Base-by-base conservation (phyloP, 106 monocot species). In the Allium cepa region DNA sequence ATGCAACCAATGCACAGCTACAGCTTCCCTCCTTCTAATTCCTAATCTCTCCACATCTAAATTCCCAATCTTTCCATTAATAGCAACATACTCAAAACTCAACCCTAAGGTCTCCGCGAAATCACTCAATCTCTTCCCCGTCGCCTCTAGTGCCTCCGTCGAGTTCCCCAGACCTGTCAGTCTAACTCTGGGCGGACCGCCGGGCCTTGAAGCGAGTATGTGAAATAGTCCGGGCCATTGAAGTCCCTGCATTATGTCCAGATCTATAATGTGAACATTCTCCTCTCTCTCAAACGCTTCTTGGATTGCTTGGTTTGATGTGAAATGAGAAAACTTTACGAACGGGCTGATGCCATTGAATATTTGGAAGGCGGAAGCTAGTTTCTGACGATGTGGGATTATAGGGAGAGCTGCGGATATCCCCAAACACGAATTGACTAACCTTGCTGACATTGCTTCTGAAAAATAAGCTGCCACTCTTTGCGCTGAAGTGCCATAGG, bases 391-490 rank as follows among this genome's bases (percentile, higher is more conserved):
- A 75, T 90, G 76, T 8, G 77, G 69, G 16, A 53, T 18, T 12
- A 66, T 47, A 2, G 88, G 88, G 9, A 97, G 75, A 8, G 97
- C 86, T 0, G 92, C 84, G 80, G 84, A 92, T 27, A 90, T 79
- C 47, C 89, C 92, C 13, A 97, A 84, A 74, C 89, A 97, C 26
- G 97, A 86, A 82, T 81, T 85, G 9, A 97, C 79, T 45, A 97
- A 73, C 9, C 97, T 92, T 2, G 87, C 84, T 7, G 92, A 92
- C 97, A 97, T 97, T 68, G 97, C 97, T 46, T 97, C 92, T 13
- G 97, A 88, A 82, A 97, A 97, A 83, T 97, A 97, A 46, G 97
- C 84, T 14, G 97, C 97, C 7, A 97, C 92, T 64, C 97, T 85
- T 84, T 97, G 97, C 4, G 92, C 92, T 0, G 97, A 92, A 9